Percentiles rank a stretch among this genome's conserved stretches.
Conservation (phyloP, 345 rosid species). For the Cardamine occulta region DNA sequence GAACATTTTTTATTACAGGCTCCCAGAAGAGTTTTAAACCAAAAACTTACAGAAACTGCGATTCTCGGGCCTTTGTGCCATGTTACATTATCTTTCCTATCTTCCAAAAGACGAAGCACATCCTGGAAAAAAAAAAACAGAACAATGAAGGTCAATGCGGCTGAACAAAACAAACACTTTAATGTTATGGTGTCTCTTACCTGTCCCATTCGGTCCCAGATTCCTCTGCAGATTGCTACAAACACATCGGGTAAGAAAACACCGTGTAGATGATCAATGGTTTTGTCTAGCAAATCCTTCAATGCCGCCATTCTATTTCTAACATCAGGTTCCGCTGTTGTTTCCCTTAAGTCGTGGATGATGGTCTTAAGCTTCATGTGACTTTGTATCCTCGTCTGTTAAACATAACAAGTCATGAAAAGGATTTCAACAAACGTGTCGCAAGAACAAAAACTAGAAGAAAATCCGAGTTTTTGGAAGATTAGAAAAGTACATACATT, state of each 20-base stretch:
- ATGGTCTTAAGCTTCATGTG: conserved; percentile 85
- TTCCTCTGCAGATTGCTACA: conserved; percentile 67
- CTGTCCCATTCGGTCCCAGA: conserved; percentile 95
- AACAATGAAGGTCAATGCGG: not conserved
- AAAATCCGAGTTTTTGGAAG: not conserved
- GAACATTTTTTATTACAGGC: not conserved
- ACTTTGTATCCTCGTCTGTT: conserved; percentile 77
- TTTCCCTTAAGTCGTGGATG: conserved; percentile 79
- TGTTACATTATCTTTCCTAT: conserved; percentile 74
- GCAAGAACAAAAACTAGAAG: not conserved
- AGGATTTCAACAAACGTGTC: not conserved
- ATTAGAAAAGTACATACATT: conserved; percentile 57
- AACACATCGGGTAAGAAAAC: conserved; percentile 77
- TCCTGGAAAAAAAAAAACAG: conserved; percentile 52
- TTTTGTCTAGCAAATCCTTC: conserved; percentile 69
- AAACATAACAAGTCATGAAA: conserved; percentile 16
- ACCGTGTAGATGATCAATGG: conserved; percentile 64
- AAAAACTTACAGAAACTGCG: conserved; percentile 71
- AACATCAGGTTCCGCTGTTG: conserved; percentile 73
- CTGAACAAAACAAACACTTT: not conserved
- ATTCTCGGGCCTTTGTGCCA: conserved; percentile 91
- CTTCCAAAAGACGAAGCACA: conserved; percentile 76
- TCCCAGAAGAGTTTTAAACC: not conserved
- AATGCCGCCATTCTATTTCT: conserved; percentile 71
- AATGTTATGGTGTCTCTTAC: conserved; percentile 42